Base-by-base conservation (phyloP, 257 asterid species). In the Voacanga thouarsii region DNA sequence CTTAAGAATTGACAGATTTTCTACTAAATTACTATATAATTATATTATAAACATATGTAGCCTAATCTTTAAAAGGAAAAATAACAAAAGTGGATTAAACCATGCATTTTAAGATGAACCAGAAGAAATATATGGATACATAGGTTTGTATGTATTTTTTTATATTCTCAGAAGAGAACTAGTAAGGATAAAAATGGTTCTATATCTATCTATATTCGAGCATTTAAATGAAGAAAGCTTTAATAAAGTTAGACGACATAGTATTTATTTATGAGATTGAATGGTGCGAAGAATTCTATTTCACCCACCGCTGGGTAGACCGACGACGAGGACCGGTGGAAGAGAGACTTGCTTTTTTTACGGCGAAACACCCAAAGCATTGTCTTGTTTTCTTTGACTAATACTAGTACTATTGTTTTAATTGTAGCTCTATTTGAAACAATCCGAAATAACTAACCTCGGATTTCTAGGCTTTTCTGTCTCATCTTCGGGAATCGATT, bases 381-480 rank as follows among this genome's bases (percentile, higher is more conserved):
- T 65, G 12, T 61, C 26, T 30, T 37, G 37, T 28, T 43, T 45
- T 19, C 4, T 14, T 6, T 12, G 5, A 8, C 7, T 44, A 59
- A n/a, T 43, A n/a, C n/a, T n/a, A 1, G 19, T 30, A 24, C 47
- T 3, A 67, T 15, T 51, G 14, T 43, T 41, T 2, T 43, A 45
- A 12, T 71, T n/a, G 60, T 26, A 49, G 39, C 45, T 49, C 55
- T 49, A 19, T n/a, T 47, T 75, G 74, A 80, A 44, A 70, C 74
- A 19, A 82, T 82, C 82, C 74, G 49, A 41, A 74, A 67, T 82
- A 80, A 80, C 84, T 63, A 75, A 77, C 86, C 83, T 83, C 86
- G 88, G 84, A 78, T 82, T 81, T 84, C 77, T 80, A 87, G 88
- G 92, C 83, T 74, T 81, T 57, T 75, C 59, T 78, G 76, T 73